A percentile compares a stretch with the other conserved stretches of the same genome.
phyloP scores from a whole-genome alignment of 2,329 filamentous ascomycete genomes.

The Aspergillus novoparasiticus region DNA sequence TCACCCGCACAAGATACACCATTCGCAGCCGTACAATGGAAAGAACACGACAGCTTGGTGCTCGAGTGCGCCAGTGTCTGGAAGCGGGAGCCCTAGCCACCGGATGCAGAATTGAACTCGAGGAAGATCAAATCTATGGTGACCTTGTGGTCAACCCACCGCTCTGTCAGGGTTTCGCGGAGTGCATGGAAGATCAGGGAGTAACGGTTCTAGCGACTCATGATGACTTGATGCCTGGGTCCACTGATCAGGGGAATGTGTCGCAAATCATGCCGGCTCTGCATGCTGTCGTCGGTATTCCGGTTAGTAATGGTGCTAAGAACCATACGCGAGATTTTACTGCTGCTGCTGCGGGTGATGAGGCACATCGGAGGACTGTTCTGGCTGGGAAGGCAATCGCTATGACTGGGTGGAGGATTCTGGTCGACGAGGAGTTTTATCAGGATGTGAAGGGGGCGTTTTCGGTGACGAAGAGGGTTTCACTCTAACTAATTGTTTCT shows the following conservation, averaged over 20 bases:
- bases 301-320: not conserved
- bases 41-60: not conserved
- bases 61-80: not conserved
- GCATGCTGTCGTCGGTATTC: not conserved
- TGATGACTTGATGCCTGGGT: not conserved
- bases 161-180: not conserved
- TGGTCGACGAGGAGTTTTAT: not conserved
- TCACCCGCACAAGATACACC: not conserved
- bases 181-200: not conserved
- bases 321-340: not conserved
- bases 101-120: not conserved
- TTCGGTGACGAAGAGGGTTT: not conserved
- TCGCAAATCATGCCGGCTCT: not conserved
- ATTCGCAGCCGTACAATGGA: not conserved
- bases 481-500: not conserved
- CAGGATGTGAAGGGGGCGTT: not conserved
- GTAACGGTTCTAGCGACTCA: not conserved
- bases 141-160: not conserved
- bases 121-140: not conserved
- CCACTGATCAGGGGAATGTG: conserved; percentile 2
- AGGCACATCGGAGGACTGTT: not conserved
- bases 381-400: not conserved
- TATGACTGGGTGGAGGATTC: not conserved
- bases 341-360: not conserved
- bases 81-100: conserved; percentile 3